Base-by-base conservation (phyloP, 805 yeast genomes). In the Saturnispora bothae region DNA sequence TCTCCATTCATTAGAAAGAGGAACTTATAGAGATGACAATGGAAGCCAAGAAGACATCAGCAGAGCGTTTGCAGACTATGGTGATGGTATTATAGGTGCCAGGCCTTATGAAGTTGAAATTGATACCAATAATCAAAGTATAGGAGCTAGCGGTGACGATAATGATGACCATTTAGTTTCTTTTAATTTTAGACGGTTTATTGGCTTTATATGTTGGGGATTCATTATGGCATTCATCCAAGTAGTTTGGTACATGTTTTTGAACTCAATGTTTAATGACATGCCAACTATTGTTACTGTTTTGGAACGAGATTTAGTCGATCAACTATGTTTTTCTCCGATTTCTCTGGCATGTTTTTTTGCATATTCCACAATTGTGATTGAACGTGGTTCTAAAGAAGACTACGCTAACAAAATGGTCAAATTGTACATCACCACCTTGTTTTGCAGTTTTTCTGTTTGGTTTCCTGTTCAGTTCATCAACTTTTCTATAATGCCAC, bases 311-410 rank as follows among this genome's bases (percentile, higher is more conserved):
- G 96, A 85, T 0, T 61, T 89, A 39, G 80, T 94, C 0, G 98
- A 89, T 55, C 97, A 92, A 57, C 60, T 88, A 35, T 71, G 86
- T 42, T 92, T 79, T 56, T 86, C 96, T 1, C 98, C 98, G 2
- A 52, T 88, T 2, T 82, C 92, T 3, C 65, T 89, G 31, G 76
- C 78, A 25, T 71, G 76, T 30, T 89, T 92, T 56, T 83, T 88
- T 59, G 71, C 81, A 4, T 89, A 84, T 54, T 83, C 95, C 29
- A 83, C 92, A 13, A 71, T 81, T 40, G 76, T 84, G 2, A 69
- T 86, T 40, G 96, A 89, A 49, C 67, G 69, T 30, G 92, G 94
- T 2, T 73, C 77, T 31, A 64, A 69, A 54, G 69, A 69, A 2
- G 83, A 81, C 9, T 68, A 85, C 18, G 66, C 68, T 39, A 67